Conservation (phyloP, 345 rosid species). For the Bruguiera gymnorhiza region DNA sequence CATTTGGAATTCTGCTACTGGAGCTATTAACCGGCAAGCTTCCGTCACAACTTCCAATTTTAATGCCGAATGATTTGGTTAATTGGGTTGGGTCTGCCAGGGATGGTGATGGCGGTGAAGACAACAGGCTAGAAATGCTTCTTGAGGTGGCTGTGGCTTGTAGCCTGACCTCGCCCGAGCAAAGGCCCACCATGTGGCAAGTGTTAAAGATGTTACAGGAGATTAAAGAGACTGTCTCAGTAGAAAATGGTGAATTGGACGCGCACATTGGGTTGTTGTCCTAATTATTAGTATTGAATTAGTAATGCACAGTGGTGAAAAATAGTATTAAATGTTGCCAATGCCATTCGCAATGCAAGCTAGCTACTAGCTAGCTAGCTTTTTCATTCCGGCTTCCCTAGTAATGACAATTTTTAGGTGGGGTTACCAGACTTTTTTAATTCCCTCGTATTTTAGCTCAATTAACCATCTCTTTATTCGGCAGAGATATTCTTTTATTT, state of each 20-base stretch:
- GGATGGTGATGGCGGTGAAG: slow-evolving; percentile 50
- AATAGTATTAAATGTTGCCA: too few relatives aligned
- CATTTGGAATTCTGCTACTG: slow-evolving; percentile 68
- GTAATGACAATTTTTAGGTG: too few relatives aligned
- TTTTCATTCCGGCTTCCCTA: too few relatives aligned
- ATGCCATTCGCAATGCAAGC: too few relatives aligned
- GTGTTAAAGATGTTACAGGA: slow-evolving; percentile 88
- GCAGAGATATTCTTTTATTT: too few relatives aligned
- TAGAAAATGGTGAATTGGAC: slow-evolving; percentile 57
- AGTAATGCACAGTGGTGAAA: too few relatives aligned
- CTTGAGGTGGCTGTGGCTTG: slow-evolving; percentile 71
- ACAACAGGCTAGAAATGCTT: slow-evolving; percentile 63
- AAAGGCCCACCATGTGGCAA: slow-evolving; percentile 97
- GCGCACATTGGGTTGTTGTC: slow-evolving; percentile 22
- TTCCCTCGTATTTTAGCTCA: too few relatives aligned
- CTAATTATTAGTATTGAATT: slow-evolving; percentile 5
- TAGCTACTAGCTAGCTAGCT: too few relatives aligned
- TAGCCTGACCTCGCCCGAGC: slow-evolving; percentile 63
- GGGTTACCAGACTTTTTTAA: too few relatives aligned
- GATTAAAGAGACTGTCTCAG: slow-evolving; percentile 64
- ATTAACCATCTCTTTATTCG: too few relatives aligned
- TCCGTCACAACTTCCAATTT: slow-evolving; percentile 57
- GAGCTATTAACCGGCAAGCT: slow-evolving; percentile 77
- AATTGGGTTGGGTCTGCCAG: slow-evolving; percentile 59
- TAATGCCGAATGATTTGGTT: slow-evolving; percentile 38